Conservation (phyloP, 352 stramenopile species). For the Peronosclerospora sorghi region DNA sequence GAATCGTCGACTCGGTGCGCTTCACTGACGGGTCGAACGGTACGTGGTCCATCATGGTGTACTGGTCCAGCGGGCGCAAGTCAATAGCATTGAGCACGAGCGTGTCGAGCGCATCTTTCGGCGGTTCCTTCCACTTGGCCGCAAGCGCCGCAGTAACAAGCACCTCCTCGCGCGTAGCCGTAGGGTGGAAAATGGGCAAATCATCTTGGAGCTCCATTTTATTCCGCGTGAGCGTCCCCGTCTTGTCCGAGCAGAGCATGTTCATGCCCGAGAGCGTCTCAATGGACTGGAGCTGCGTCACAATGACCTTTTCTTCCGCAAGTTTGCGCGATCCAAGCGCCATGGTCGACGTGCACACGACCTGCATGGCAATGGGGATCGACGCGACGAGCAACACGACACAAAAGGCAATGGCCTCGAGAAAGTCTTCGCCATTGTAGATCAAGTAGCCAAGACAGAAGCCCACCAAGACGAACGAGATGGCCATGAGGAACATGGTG, state of each 20-base stretch:
- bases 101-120: slow-evolving; percentile 90
- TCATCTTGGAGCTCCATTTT: slow-evolving; percentile 91
- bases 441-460: slow-evolving; percentile 85
- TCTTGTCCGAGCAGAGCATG: slow-evolving; percentile 95
- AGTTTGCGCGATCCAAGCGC: slow-evolving; percentile 87
- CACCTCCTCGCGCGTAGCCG: slow-evolving; percentile 77
- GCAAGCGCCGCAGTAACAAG: slow-evolving; percentile 87
- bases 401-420: slow-evolving; percentile 78
- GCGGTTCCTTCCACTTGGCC: slow-evolving; percentile 90
- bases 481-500: slow-evolving; percentile 82
- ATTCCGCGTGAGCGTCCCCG: slow-evolving; percentile 90
- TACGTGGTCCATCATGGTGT: slow-evolving; percentile 69
- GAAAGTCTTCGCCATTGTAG: slow-evolving; percentile 61
- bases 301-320: slow-evolving; percentile 86
- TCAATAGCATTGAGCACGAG: slow-evolving; percentile 84
- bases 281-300: slow-evolving; percentile 86
- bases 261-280: slow-evolving; percentile 89
- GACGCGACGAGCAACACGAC: slow-evolving; percentile 87
- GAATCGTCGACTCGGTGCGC: slow-evolving; percentile 88
- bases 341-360: slow-evolving; percentile 89
- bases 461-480: slow-evolving; percentile 79
- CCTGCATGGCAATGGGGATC: slow-evolving; percentile 91
- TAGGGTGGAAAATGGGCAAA: slow-evolving; percentile 75
- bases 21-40: slow-evolving; percentile 84
- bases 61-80: slow-evolving; percentile 72